phyloP scores from a whole-genome alignment of 2,329 filamentous ascomycete species.

The Sporothrix luriei region DNA sequence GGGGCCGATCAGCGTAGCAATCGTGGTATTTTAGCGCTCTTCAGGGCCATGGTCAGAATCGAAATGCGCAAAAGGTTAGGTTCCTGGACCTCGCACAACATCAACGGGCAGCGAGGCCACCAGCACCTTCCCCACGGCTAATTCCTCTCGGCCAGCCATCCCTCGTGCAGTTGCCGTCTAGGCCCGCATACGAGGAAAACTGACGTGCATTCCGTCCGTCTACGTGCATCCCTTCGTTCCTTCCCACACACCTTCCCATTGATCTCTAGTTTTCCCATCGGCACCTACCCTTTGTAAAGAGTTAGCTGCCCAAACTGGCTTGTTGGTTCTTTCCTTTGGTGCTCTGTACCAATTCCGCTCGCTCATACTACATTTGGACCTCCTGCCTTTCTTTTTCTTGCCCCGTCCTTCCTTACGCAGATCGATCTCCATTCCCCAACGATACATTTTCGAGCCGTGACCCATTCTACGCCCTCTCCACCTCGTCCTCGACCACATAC shows the following conservation, averaged over 20 bases:
- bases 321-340: slow-evolving; percentile 41
- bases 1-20: not conserved
- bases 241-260: slow-evolving; percentile 2
- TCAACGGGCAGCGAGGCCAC: not conserved
- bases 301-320: not conserved
- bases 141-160: not conserved
- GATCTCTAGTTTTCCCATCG: slow-evolving; percentile 15
- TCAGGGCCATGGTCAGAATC: not conserved
- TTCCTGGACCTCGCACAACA: not conserved
- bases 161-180: slow-evolving; percentile 9
- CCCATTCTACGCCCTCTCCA: not conserved
- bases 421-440: slow-evolving; percentile 29
- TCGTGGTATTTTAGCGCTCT: slow-evolving; percentile 14
- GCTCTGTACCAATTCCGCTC: slow-evolving; percentile 60
- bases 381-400: slow-evolving; percentile 2
- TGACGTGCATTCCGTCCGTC: not conserved
- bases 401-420: slow-evolving; percentile 19
- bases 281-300: not conserved
- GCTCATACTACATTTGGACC: slow-evolving; percentile 39
- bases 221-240: not conserved
- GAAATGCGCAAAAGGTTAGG: not conserved
- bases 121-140: slow-evolving; percentile 14
- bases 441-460: slow-evolving; percentile 21
- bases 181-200: not conserved
- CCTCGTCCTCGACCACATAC: slow-evolving; percentile 22